These are phyloP conservation scores for Yarrowia bubula DNA, from an alignment of 805 yeast genomes.

Conservation along the genomic window DNA sequence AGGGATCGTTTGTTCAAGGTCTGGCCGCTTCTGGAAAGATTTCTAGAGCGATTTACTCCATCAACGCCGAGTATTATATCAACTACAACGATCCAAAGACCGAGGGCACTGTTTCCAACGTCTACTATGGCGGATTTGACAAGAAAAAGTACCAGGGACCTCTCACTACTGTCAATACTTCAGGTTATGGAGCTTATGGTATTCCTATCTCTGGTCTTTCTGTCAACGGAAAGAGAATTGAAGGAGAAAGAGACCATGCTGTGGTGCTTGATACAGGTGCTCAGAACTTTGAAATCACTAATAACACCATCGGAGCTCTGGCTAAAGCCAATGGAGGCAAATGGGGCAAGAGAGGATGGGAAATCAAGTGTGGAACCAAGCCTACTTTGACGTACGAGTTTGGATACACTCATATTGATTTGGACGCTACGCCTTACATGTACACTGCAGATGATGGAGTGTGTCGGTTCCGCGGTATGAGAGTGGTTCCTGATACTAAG, in stretches of 20 bases:
- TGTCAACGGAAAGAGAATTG: neutral
- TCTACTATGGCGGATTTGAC: slow-evolving; percentile 1
- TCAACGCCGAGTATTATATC: neutral
- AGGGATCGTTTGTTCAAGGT: neutral
- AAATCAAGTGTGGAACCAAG: neutral
- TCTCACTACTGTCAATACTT: neutral
- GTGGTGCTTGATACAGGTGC: neutral
- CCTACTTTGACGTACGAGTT: slow-evolving; percentile 1
- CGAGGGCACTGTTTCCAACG: neutral
- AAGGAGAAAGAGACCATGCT: neutral
- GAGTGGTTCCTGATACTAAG: neutral
- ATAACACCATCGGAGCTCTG: neutral
- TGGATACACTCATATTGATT: neutral
- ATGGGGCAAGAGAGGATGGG: neutral
- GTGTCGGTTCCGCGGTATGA: neutral
- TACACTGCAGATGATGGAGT: neutral
- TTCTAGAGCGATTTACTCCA: neutral
- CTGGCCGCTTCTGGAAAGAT: neutral
- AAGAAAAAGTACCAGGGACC: neutral
- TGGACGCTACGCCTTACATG: neutral
- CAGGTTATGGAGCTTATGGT: neutral
- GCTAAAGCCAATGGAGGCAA: neutral
- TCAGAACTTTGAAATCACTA: neutral
- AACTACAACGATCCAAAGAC: neutral
- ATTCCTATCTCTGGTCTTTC: neutral